Conservation (phyloP, 768 basidiomycete species). For the Termitomyces sp. region DNA sequence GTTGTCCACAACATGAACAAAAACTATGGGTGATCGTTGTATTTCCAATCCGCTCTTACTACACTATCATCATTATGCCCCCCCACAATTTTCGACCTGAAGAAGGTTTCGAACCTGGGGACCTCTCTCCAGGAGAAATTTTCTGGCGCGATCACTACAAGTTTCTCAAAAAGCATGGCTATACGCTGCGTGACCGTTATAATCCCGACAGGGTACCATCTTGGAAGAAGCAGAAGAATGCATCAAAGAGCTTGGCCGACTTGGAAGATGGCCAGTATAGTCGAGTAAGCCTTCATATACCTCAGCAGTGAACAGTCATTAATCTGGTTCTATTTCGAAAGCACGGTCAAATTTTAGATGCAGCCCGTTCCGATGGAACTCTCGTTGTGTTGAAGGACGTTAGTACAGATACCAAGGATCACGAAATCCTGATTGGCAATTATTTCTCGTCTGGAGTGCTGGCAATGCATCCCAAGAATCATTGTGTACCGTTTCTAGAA, state of each 20-base stretch:
- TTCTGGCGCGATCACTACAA: neutral
- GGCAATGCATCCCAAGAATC: constrained; percentile 23
- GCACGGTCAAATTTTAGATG: constrained; percentile 21
- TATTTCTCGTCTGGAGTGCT: constrained; percentile 17
- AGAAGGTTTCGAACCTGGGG: neutral
- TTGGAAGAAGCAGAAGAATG: neutral
- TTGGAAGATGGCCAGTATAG: neutral
- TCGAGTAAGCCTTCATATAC: neutral
- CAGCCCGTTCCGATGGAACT: constrained; percentile 24
- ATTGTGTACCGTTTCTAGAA: constrained; percentile 28
- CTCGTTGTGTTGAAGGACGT: constrained; percentile 27
- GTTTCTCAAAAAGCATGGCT: neutral
- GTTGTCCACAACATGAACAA: too few species aligned
- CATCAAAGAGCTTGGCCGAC: neutral
- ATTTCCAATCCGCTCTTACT: too few species aligned
- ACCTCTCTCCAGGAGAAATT: neutral
- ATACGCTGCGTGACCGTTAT: neutral
- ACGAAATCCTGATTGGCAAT: constrained; percentile 26
- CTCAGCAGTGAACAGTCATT: neutral
- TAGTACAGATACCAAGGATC: constrained; percentile 6
- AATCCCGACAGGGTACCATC: neutral
- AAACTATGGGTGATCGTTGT: too few species aligned
- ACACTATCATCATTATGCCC: too few species aligned
- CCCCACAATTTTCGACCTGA: too few species aligned
- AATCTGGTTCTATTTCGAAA: neutral